Evolutionary conservation across 192 early-diverging fungal genomes (phyloP), one percentile per base, ranked within the genome.

Genomic region (Phycomyces nitens): DNA sequence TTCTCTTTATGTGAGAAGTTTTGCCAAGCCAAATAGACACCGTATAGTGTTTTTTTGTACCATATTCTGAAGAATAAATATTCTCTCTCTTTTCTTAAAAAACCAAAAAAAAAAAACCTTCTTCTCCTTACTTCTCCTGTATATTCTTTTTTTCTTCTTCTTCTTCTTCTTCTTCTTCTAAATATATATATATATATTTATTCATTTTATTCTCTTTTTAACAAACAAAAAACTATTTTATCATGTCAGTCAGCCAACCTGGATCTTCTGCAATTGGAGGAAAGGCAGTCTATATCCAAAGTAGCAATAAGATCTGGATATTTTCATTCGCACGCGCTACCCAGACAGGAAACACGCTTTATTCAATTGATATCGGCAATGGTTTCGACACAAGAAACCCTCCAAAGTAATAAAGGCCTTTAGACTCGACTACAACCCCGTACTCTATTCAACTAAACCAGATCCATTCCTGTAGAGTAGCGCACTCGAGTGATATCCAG

Each of bases 321-420:
- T 60, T 60, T 44, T 60, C 58, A 0, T 60, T 60, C 26, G 20
- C 58, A 60, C 42, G 44, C 12, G 41, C 41, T 26, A 23, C 58
- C 26, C 38, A 24, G 18, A 47, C 43, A n/a, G 41, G 26, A n/a
- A 60, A 60, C 44, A 60, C 24, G 15, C 16, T 47, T 12, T 40
- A 23, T 26, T 47, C 14, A 18, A 60, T 60, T 24, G 41, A 60
- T 23, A 20, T 60, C 10, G 44, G 44, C 44, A 40, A 60, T 44
- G 44, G 58, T 23, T 60, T 60, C 23, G 44, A 44, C 9, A 60
- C 58, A 11, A 40, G 27, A 12, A 16, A 23, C 3, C 58, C 58
- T 44, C 58, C 58, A 60, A 22, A 27, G 58, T 60, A 56, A 56
- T 23, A 38, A 18, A 56, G 21, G 16, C 12, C n/a, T n/a, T n/a